phyloP scores from a whole-genome alignment of 306 rosid genomes.

The Vachellia collinsii region DNA sequence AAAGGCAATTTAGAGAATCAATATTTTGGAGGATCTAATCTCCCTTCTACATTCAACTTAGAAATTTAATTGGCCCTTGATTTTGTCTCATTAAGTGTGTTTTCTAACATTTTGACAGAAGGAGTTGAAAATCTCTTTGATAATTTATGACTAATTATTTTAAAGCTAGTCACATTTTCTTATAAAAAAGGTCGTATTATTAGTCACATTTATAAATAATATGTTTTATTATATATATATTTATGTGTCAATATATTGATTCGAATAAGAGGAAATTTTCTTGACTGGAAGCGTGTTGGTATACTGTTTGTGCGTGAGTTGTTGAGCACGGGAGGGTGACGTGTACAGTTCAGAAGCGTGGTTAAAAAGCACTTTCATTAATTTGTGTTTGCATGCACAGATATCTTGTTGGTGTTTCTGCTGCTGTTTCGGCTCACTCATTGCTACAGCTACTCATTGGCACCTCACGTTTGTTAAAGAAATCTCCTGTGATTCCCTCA shows the following conservation, averaged over 20 bases:
- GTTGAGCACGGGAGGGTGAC: no score
- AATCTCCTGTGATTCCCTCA: conserved; percentile 65
- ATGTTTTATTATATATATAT: neutral
- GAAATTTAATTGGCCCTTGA: neutral
- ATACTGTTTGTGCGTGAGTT: neutral
- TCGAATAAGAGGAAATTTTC: neutral
- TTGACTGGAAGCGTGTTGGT: neutral
- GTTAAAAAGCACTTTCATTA: neutral
- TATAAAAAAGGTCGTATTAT: neutral
- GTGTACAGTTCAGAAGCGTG: no score
- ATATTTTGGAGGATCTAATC: neutral
- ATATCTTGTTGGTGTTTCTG: conserved; percentile 77
- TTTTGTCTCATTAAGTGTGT: neutral
- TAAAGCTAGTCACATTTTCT: neutral
- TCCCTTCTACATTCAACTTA: neutral
- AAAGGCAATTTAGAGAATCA: neutral
- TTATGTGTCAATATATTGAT: neutral
- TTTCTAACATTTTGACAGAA: neutral
- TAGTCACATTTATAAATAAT: neutral
- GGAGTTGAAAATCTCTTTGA: neutral
- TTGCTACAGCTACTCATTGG: conserved; percentile 73
- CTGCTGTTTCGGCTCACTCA: conserved; percentile 76
- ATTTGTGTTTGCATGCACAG: conserved; percentile 46
- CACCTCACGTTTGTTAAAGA: conserved; percentile 58
- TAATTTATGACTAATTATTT: neutral